phyloP scores from a whole-genome alignment of 345 rosid species.

The Populus ilicifolia region DNA sequence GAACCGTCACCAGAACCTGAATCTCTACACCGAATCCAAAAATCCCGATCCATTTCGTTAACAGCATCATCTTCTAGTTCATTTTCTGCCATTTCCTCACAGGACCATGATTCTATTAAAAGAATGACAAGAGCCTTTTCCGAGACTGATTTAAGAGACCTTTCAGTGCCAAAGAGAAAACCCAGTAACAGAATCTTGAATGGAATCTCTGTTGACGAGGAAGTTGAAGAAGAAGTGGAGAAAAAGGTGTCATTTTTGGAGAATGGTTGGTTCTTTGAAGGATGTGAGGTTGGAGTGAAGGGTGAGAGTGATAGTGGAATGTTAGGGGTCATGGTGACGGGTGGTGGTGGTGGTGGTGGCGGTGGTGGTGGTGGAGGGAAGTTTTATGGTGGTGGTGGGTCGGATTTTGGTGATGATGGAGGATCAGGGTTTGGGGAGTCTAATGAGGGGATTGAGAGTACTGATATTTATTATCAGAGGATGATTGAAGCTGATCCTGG shows the following conservation, averaged over 20 bases:
- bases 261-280: slow-evolving; percentile 24
- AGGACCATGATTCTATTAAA: slow-evolving; percentile 19
- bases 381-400: slow-evolving; percentile 40
- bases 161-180: slow-evolving; percentile 32
- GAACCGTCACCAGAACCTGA: slow-evolving; percentile 48
- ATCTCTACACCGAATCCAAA: slow-evolving; percentile 27
- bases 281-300: slow-evolving; percentile 16
- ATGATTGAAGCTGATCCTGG: slow-evolving; percentile 89
- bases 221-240: slow-evolving; percentile 37
- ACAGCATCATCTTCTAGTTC: slow-evolving; percentile 39
- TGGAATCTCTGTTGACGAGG: slow-evolving; percentile 42
- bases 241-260: slow-evolving; percentile 6
- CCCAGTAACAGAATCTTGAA: slow-evolving; percentile 17
- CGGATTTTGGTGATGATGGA: slow-evolving; percentile 36
- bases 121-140: slow-evolving; percentile 51
- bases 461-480: slow-evolving; percentile 61
- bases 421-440: slow-evolving; percentile 33
- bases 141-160: slow-evolving; percentile 48
- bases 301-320: not conserved
- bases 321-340: slow-evolving; percentile 17
- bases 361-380: slow-evolving; percentile 49
- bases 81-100: slow-evolving; percentile 21
- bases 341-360: slow-evolving; percentile 33
- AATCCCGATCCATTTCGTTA: slow-evolving; percentile 28
- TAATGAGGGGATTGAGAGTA: slow-evolving; percentile 33